These are phyloP conservation scores for Berberis vulgaris DNA, from an alignment of 164 flowering plant species.

Conservation along the genomic window DNA sequence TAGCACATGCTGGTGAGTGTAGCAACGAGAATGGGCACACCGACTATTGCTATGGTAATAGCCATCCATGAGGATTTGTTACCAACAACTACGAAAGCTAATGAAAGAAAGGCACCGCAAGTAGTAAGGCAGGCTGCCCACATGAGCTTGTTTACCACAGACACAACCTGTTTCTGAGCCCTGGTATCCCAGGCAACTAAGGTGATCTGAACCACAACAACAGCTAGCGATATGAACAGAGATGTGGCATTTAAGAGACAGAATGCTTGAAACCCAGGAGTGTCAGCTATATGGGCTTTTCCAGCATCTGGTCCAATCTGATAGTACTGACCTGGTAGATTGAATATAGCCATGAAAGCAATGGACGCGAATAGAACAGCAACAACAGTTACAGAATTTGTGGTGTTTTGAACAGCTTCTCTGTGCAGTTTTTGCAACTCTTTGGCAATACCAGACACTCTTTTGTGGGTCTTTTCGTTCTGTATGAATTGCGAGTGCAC, in stretches of 20 bases:
- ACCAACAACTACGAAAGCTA: slow-evolving; percentile 82
- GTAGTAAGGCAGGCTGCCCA: slow-evolving; percentile 94
- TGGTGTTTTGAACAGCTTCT: slow-evolving; percentile 93
- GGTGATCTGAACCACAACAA: slow-evolving; percentile 93
- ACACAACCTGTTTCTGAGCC: slow-evolving; percentile 78
- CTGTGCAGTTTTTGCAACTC: slow-evolving; percentile 82
- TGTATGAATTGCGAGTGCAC: slow-evolving; percentile 79
- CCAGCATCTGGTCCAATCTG: slow-evolving; percentile 39
- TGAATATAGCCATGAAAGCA: slow-evolving; percentile 87
- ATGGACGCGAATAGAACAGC: slow-evolving; percentile 89
- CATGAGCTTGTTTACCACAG: slow-evolving; percentile 87
- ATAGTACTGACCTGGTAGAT: slow-evolving; percentile 72
- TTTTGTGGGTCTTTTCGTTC: slow-evolving; percentile 64
- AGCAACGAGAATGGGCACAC: slow-evolving; percentile 60
- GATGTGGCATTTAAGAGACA: slow-evolving; percentile 73
- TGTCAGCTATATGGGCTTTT: slow-evolving; percentile 43
- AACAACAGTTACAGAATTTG: slow-evolving; percentile 80
- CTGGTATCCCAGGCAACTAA: slow-evolving; percentile 91
- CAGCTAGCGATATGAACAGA: slow-evolving; percentile 83
- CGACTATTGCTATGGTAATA: slow-evolving; percentile 48
- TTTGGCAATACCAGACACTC: slow-evolving; percentile 82
- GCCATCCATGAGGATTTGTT: slow-evolving; percentile 67
- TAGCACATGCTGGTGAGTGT: slow-evolving; percentile 82
- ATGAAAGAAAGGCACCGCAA: slow-evolving; percentile 68
- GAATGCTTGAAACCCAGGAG: slow-evolving; percentile 54